Conservation (phyloP, 2,329 filamentous ascomycete species). For the Aspergillus hortae region DNA sequence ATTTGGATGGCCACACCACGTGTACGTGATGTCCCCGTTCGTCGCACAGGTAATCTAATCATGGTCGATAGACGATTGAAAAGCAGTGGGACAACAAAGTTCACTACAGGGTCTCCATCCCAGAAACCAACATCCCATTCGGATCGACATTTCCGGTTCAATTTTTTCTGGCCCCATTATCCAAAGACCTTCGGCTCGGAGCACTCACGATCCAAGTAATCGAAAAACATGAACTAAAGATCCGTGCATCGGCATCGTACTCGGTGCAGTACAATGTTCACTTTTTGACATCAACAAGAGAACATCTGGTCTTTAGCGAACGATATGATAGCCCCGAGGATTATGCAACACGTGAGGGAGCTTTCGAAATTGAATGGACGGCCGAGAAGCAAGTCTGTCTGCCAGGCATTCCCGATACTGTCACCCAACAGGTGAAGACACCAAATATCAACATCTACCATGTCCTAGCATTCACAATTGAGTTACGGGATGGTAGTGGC, state of each 20-base stretch:
- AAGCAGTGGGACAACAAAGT: constrained; percentile 7
- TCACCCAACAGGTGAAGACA: neutral
- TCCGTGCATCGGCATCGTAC: constrained; percentile 16
- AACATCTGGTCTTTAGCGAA: constrained; percentile 7
- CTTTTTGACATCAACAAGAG: constrained; percentile 10
- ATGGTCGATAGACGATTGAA: constrained; percentile 8
- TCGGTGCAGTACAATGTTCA: constrained; percentile 10
- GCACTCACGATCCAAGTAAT: constrained; percentile 9
- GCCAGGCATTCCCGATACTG: neutral
- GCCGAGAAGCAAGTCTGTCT: neutral
- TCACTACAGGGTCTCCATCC: constrained; percentile 18
- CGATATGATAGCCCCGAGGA: neutral
- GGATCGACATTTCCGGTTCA: constrained; percentile 18
- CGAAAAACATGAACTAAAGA: constrained; percentile 14
- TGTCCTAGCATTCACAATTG: neutral
- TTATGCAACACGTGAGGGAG: neutral
- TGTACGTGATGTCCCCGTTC: constrained; percentile 1
- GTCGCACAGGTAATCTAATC: neutral
- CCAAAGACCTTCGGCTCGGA: constrained; percentile 8
- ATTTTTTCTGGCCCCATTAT: constrained; percentile 15
- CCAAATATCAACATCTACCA: neutral
- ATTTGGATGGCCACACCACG: neutral
- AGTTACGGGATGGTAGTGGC: neutral
- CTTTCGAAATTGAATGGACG: neutral
- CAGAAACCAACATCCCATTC: constrained; percentile 15